Evolutionary conservation across 75 land plant species (phyloP).

Genomic region (Picea sitchensis): DNA sequence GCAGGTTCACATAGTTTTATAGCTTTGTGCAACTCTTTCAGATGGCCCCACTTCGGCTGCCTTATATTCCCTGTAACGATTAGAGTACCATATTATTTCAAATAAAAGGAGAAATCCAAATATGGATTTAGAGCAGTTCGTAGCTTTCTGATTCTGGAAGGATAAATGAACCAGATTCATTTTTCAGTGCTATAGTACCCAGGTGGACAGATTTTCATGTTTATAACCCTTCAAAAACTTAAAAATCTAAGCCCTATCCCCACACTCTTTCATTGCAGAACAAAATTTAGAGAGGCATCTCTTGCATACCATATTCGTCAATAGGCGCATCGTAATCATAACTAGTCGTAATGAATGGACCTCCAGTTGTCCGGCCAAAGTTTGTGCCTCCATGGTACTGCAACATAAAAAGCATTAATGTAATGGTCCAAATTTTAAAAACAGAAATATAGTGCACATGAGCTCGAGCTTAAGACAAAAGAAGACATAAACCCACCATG

Average conservation of each 20-base stretch:
- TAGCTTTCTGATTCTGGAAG: too few species aligned
- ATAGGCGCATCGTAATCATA: constrained; percentile 87
- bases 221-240: too few species aligned
- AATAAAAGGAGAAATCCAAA: too few species aligned
- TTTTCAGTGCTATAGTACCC: too few species aligned
- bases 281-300: neutral
- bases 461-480: neutral
- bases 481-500: constrained; percentile 54
- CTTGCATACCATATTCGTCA: constrained; percentile 50
- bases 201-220: too few species aligned
- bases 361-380: constrained; percentile 70
- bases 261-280: neutral
- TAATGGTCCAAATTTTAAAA: neutral
- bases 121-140: too few species aligned
- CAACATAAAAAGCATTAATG: constrained; percentile 4
- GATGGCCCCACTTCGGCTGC: constrained; percentile 93
- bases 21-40: constrained; percentile 62
- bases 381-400: constrained; percentile 52
- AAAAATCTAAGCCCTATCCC: too few species aligned
- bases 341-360: constrained; percentile 71
- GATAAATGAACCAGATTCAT: too few species aligned
- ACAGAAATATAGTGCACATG: neutral
- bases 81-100: too few species aligned
- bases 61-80: constrained; percentile 53
- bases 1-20: constrained; percentile 32